Evolutionary conservation across 2,329 filamentous ascomycete species (phyloP).

Genomic region (Fusarium haematococcum): DNA sequence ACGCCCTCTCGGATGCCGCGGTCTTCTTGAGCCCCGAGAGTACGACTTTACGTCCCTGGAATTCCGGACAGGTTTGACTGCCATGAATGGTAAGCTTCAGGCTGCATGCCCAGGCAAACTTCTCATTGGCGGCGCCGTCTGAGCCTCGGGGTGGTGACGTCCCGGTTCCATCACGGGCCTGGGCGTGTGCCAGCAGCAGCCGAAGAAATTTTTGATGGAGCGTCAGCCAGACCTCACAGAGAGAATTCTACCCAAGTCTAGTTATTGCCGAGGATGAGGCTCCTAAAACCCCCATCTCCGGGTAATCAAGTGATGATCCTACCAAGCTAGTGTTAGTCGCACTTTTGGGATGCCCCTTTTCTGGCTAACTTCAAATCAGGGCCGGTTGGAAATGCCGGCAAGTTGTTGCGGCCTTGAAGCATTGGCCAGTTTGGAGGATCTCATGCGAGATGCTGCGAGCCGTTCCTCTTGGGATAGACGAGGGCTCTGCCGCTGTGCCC

Average conservation of each 20-base stretch:
- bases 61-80: slow-evolving; percentile 31
- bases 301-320: slow-evolving; percentile 2
- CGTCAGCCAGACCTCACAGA: slow-evolving; percentile 34
- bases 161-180: slow-evolving; percentile 34
- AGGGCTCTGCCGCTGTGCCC: not conserved
- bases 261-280: slow-evolving; percentile 36
- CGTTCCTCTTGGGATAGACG: not conserved
- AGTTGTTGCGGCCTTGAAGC: not conserved
- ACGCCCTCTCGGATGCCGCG: slow-evolving; percentile 34
- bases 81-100: slow-evolving; percentile 35
- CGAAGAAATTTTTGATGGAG: slow-evolving; percentile 1
- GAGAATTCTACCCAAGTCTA: slow-evolving; percentile 6
- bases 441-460: slow-evolving; percentile 2
- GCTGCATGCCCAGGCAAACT: slow-evolving; percentile 14
- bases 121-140: slow-evolving; percentile 26
- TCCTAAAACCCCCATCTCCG: slow-evolving; percentile 24
- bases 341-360: not conserved
- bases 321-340: slow-evolving; percentile 18
- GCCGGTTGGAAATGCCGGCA: slow-evolving; percentile 10
- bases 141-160: slow-evolving; percentile 29
- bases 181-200: slow-evolving; percentile 2
- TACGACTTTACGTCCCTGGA: slow-evolving; percentile 28
- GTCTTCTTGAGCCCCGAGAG: slow-evolving; percentile 21
- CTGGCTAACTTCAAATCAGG: slow-evolving; percentile 22
- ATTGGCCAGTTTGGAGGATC: slow-evolving; percentile 4